Base-by-base conservation (phyloP, 169 alveolate genomes). In the Cryptosporidium ryanae region DNA sequence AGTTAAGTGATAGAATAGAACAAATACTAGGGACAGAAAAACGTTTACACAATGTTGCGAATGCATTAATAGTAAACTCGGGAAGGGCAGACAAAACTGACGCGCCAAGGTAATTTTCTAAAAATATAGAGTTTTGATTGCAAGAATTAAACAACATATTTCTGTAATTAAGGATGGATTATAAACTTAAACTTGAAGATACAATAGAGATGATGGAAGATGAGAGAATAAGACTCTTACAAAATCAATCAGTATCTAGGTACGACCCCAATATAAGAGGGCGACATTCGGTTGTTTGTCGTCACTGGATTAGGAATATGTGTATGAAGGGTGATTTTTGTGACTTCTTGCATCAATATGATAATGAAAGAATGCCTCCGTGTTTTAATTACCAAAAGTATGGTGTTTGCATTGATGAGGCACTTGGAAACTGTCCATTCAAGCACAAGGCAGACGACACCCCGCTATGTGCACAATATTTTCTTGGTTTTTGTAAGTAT, bases 251-350 rank as follows among this genome's bases (percentile, higher is more conserved):
- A 2, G 76, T 61, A 6, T 32, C 87, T 13, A 76, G 87, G 29
- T 61, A 76, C 21, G 87, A 76, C 23, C 87, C 87, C 1, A 76
- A 76, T 38, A 43, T 76, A n/a, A 82, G 95, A 21, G 97, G 97
- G 8, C 94, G 94, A 46, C 97, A 96, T 81, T 92, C 97, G 5
- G 95, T 96, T 32, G 98, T 96, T 1, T 96, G 98, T 91, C 89
- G 96, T 46, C 98, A 96, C 71, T 96, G 98, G 96, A 92, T 95
- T 64, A 93, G 95, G 66, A 96, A 96, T 48, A 95, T 95, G 94
- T 96, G 98, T 87, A 95, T 94, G 97, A 96, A 96, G 68, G 98
- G 96, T 50, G 96, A 94, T 61, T 93, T 91, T 82, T 96, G 98
- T 89, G 98, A 96, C 68, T 96, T 95, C 84, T 89, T 96, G 18